Evolutionary conservation across 2,329 filamentous ascomycete genomes (phyloP).

Genomic region (Xylaria sp.): DNA sequence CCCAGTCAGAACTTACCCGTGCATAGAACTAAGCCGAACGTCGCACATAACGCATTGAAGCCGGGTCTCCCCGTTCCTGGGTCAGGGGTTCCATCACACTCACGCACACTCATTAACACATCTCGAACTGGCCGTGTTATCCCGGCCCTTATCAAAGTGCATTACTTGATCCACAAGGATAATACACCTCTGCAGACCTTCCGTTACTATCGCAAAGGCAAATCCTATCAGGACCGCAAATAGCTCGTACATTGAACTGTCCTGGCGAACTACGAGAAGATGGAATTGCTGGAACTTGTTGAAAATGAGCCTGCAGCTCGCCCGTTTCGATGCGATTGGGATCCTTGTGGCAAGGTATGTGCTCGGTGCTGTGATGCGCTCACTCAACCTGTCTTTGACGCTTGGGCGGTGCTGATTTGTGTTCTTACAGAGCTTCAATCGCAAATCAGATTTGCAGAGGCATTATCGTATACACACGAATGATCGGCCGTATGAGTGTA

Average conservation of each 20-base stretch:
- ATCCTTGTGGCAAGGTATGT: slow-evolving; percentile 21
- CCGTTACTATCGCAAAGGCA: slow-evolving; percentile 36
- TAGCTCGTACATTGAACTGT: slow-evolving; percentile 24
- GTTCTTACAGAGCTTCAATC: slow-evolving; percentile 67
- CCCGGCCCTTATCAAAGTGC: slow-evolving; percentile 33
- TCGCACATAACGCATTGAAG: slow-evolving; percentile 45
- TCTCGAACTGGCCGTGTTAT: slow-evolving; percentile 39
- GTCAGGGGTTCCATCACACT: slow-evolving; percentile 42
- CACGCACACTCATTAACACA: slow-evolving; percentile 33
- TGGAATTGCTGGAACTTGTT: slow-evolving; percentile 70
- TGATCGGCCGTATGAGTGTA: slow-evolving; percentile 69
- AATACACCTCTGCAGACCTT: slow-evolving; percentile 17
- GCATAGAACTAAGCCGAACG: slow-evolving; percentile 42
- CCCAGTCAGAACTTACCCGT: slow-evolving; percentile 29
- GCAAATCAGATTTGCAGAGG: slow-evolving; percentile 72
- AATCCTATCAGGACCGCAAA: slow-evolving; percentile 30
- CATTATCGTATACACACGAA: slow-evolving; percentile 76
- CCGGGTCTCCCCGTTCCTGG: slow-evolving; percentile 43
- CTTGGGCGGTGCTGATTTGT: slow-evolving; percentile 13
- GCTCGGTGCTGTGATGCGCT: not conserved
- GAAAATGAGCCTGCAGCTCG: slow-evolving; percentile 67
- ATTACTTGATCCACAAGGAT: slow-evolving; percentile 34
- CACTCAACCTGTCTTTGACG: not conserved
- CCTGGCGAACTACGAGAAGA: slow-evolving; percentile 42
- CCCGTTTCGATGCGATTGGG: slow-evolving; percentile 68